Evolutionary conservation across 179 eudicot species (phyloP), one percentile per base, ranked within the genome.

Genomic region (Sideroxylon spinosum): DNA sequence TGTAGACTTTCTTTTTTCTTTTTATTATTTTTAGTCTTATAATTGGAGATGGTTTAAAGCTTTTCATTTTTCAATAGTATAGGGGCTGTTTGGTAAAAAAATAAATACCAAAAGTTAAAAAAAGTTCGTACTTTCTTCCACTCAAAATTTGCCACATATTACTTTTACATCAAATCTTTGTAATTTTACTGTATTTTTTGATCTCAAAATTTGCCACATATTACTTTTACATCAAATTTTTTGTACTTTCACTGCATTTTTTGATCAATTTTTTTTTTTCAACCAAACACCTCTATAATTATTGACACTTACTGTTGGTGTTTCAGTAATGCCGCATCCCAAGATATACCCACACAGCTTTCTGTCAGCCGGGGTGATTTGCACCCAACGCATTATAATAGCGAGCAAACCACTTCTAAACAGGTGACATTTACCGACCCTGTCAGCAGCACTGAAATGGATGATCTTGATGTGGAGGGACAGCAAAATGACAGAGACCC

Each of bases 341-440:
- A 76, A 79, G 88, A 85, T 80, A 75, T 56, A 65, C 78, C 84
- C 59, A 22, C 79, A 64, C 87, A 81, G 68, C 86, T 74, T 79
- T 69, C 83, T 37, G 80, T 81, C 13, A 81, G 71, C 81, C 89
- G 71, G 78, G 83, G 81, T 72, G 90, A 88, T 71, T 62, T 78
- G 52, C 88, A 74, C 75, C 81, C 79, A 46, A 53, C 76, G 26
- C 82, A 53, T 49, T 78, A 84, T n/a, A 76, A 53, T 59, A 89
- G 2, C 44, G 44, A 83, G 67, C 88, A 80, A 71, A 79, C 81
- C 17, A 37, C 81, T 53, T 74, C 79, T 73, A 87, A 89, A 81
- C 92, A 90, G 66, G 95, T 90, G 69, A 90, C 89, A 76, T 95
- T 95, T 82, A 86, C 85, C 71, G 92, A 91, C 68, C 90, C 91